These are phyloP conservation scores for Basidiobolus meristosporus DNA, from an alignment of 371 early-diverging fungal species.

Conservation along the genomic window DNA sequence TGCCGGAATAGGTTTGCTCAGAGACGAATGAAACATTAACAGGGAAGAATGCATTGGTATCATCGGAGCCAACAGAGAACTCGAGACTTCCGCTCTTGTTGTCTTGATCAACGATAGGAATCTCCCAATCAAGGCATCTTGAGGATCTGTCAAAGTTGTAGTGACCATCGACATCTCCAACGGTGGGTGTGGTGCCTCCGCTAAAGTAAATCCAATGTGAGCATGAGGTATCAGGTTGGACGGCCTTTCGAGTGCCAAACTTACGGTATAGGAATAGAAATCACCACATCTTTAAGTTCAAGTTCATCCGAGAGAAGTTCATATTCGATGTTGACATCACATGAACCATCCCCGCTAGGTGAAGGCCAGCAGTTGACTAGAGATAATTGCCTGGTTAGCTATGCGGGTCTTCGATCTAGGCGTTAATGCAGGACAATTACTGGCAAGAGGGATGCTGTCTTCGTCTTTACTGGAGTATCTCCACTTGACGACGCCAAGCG, in stretches of 20 bases:
- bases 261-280: conserved; percentile 79
- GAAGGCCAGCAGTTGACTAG: conserved; percentile 94
- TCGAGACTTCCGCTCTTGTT: conserved; percentile 68
- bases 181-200: conserved; percentile 38
- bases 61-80: conserved; percentile 62
- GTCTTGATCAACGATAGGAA: conserved; percentile 56
- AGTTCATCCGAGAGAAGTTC: conserved; percentile 57
- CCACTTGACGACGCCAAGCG: conserved; percentile 78
- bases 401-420: not conserved
- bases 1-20: conserved; percentile 42
- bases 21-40: conserved; percentile 60
- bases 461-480: conserved; percentile 64
- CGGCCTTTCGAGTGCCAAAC: conserved; percentile 6
- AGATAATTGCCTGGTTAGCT: not conserved
- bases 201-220: conserved; percentile 11
- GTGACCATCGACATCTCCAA: conserved; percentile 61
- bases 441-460: conserved; percentile 60
- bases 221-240: not conserved
- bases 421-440: conserved; percentile 14
- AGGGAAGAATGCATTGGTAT: conserved; percentile 77
- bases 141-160: conserved; percentile 53
- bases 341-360: conserved; percentile 64
- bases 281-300: conserved; percentile 66
- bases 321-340: conserved; percentile 89
- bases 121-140: conserved; percentile 64